A percentile compares a stretch with the other conserved stretches of the same genome.
Conservation (phyloP, 805 yeast genomes). For the Danielia oregonensis region DNA sequence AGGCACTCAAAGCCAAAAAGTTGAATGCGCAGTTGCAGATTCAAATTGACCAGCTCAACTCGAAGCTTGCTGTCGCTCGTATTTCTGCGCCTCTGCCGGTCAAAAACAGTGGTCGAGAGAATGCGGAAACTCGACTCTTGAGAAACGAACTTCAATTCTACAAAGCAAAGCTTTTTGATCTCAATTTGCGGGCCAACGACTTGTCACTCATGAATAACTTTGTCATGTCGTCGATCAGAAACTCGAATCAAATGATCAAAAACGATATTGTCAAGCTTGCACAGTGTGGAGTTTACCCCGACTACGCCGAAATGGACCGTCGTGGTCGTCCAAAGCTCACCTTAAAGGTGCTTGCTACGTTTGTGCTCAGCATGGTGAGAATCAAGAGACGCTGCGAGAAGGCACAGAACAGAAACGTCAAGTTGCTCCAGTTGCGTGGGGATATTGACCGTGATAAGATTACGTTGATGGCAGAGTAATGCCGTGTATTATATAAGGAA, state of each 20-base stretch:
- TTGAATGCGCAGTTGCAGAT: constrained; percentile 19
- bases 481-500: neutral
- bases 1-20: constrained; percentile 5
- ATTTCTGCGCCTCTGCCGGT: constrained; percentile 12
- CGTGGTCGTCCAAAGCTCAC: constrained; percentile 19
- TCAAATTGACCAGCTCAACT: constrained; percentile 27
- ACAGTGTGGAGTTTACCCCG: constrained; percentile 33
- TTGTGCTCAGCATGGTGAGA: constrained; percentile 35
- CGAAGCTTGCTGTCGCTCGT: constrained; percentile 19
- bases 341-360: constrained; percentile 31
- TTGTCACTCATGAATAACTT: constrained; percentile 32
- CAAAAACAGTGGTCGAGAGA: neutral
- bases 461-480: constrained; percentile 5
- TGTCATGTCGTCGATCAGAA: constrained; percentile 25
- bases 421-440: constrained; percentile 24
- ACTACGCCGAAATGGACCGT: constrained; percentile 16
- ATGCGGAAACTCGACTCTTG: constrained; percentile 15
- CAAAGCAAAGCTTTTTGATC: constrained; percentile 45
- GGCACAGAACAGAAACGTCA: constrained; percentile 23
- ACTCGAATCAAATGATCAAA: constrained; percentile 23
- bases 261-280: constrained; percentile 27
- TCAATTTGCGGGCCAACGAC: constrained; percentile 32
- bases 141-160: constrained; percentile 43
- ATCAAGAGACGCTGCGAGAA: constrained; percentile 27
- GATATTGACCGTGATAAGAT: constrained; percentile 30